Evolutionary conservation across 2,329 filamentous ascomycete genomes (phyloP).

Genomic region (Fusarium penzigii): DNA sequence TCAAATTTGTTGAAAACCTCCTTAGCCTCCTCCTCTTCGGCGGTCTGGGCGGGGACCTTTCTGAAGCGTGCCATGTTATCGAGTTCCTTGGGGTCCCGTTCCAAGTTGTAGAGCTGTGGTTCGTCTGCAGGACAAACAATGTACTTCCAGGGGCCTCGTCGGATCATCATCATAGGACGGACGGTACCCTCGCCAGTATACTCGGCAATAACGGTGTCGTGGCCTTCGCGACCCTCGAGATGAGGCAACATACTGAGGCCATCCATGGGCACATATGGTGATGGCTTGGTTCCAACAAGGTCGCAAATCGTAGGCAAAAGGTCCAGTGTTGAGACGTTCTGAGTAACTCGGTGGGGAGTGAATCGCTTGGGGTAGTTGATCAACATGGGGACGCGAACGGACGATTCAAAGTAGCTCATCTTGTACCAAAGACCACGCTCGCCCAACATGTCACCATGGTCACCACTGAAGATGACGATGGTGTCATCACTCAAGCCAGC

Average conservation of each 20-base stretch:
- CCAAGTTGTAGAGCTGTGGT: constrained; percentile 81
- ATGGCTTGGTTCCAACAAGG: constrained; percentile 70
- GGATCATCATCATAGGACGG: constrained; percentile 91
- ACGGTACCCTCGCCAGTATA: constrained; percentile 94
- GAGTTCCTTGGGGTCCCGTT: constrained; percentile 74
- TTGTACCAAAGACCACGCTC: constrained; percentile 95
- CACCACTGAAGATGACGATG: constrained; percentile 88
- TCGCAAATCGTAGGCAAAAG: constrained; percentile 87
- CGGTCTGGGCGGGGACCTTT: constrained; percentile 40
- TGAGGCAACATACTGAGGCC: constrained; percentile 81
- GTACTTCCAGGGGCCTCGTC: constrained; percentile 87
- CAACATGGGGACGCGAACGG: constrained; percentile 84
- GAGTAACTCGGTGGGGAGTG: constrained; percentile 70
- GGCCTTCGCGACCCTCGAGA: constrained; percentile 62
- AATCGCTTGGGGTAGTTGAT: constrained; percentile 79
- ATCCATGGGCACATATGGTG: constrained; percentile 77
- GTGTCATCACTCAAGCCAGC: constrained; percentile 83
- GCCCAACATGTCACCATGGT: constrained; percentile 95
- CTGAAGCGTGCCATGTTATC: constrained; percentile 64
- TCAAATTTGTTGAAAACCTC: constrained; percentile 66
- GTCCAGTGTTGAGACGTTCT: constrained; percentile 90
- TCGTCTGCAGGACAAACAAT: constrained; percentile 82
- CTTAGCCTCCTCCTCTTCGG: constrained; percentile 48
- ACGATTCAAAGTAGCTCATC: constrained; percentile 95
- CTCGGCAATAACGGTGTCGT: constrained; percentile 90